Base-by-base conservation (phyloP, 169 alveolate species). In the Cryptosporidium ubiquitum region DNA sequence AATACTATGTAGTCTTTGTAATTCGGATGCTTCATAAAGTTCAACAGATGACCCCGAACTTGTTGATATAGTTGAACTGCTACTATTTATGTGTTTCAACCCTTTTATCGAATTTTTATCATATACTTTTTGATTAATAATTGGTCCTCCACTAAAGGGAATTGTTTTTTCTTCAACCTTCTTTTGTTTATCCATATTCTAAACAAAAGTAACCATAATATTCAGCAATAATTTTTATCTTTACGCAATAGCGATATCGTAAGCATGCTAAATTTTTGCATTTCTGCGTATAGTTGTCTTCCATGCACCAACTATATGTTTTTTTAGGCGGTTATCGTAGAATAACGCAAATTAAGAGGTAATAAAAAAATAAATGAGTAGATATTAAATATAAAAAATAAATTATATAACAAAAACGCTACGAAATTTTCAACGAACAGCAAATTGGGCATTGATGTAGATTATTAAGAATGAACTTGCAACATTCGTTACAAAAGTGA, bases 391-490 rank as follows among this genome's bases (percentile, higher is more conserved):
- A 33, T 40, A n/a, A 23, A 37, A 35, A 20, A 20, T 39, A 69
- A 44, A 66, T 29, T 31, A n/a, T 31, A 2, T 66, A 20, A 66
- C 7, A 33, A 3, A 66, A 7, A 68, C 14, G 6, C 40, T 51
- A 49, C 49, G 44, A 23, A 52, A 33, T 64, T 64, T 33, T 29
- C 42, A 64, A 55, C 5, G 42, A 42, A 42, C 73, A 79, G 23
- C 89, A 79, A 39, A 29, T 52, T 58, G 89, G 89, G 39, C 89
- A 79, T 64, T 79, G 89, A 16, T 79, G 89, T 4, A 79, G 61
- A 58, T 75, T 64, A 37, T 35, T 23, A 44, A 79, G 68, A 5
- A 79, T 79, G 29, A 79, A 58, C 42, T 16, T 61, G 58, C 89
- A 79, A 47, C 89, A 79, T 26, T 79, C 75, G 4, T 40, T 18